Evolutionary conservation across 164 flowering plant species (phyloP).

Genomic region (Hamamelis virginiana): DNA sequence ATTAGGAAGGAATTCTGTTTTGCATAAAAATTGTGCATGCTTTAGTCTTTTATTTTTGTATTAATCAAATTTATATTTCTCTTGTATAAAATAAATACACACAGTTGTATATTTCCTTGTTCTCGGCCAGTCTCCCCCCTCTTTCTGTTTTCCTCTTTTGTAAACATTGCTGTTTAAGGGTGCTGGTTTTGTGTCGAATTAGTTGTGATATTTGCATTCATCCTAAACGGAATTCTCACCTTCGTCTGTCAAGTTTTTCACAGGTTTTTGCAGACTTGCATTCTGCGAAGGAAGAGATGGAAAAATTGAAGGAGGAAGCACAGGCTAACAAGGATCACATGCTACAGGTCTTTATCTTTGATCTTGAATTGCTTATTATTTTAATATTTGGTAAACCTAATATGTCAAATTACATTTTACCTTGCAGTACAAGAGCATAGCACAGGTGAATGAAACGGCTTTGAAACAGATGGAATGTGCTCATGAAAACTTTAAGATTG

Average conservation of each 20-base stretch:
- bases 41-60: too few relatives aligned
- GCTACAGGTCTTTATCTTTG: constrained; percentile 61
- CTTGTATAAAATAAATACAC: too few relatives aligned
- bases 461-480: constrained; percentile 79
- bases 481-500: constrained; percentile 64
- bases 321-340: constrained; percentile 76
- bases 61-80: too few relatives aligned
- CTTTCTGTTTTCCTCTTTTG: too few relatives aligned
- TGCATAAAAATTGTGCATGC: too few relatives aligned
- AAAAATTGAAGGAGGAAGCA: constrained; percentile 60
- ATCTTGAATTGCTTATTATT: background rate
- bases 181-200: too few relatives aligned
- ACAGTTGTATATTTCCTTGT: background rate
- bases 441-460: constrained; percentile 85
- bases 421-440: constrained; percentile 81
- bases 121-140: background rate
- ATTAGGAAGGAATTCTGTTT: too few relatives aligned
- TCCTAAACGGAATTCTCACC: background rate
- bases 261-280: constrained; percentile 39
- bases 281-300: constrained; percentile 56
- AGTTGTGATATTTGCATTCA: background rate
- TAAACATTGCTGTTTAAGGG: background rate
- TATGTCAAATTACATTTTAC: background rate
- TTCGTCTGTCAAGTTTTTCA: background rate
- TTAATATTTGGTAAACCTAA: background rate